Evolutionary conservation across 2,329 filamentous ascomycete genomes (phyloP).

Genomic region (Thelonectria blattea): DNA sequence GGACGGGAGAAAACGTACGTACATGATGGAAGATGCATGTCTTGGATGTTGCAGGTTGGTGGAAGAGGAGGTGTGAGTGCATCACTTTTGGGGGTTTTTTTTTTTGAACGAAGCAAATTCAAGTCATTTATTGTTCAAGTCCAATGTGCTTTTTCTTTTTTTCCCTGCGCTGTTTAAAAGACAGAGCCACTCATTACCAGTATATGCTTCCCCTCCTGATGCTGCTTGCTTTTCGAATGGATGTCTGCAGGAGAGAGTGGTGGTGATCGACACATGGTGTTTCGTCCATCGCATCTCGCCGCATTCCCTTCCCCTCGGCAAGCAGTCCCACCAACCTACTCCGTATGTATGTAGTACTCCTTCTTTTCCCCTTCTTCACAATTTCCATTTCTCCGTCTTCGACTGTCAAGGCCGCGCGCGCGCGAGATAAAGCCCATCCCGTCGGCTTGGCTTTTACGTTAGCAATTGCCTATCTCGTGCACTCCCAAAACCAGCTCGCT

Average conservation of each 20-base stretch:
- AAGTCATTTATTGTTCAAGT: neutral
- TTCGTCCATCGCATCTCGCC: neutral
- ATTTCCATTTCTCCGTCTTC: neutral
- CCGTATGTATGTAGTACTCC: too few relatives aligned
- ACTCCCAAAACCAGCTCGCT: neutral
- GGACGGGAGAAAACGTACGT: neutral
- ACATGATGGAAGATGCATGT: neutral
- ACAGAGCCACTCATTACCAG: slow-evolving; percentile 5
- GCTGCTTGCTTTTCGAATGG: neutral
- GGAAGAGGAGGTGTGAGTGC: neutral
- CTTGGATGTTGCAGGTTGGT: neutral
- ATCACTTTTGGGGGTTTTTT: neutral
- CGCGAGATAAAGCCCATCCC: neutral
- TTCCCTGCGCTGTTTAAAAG: slow-evolving; percentile 12
- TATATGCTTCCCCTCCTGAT: neutral
- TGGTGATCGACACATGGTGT: neutral
- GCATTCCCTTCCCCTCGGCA: neutral
- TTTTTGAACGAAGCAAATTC: neutral
- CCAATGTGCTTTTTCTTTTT: neutral
- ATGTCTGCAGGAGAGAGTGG: neutral
- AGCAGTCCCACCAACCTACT: neutral
- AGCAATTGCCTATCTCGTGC: slow-evolving; percentile 3
- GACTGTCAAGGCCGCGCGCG: neutral
- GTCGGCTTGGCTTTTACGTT: neutral
- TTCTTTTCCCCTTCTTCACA: neutral